Base-by-base conservation (phyloP, 495 filamentous ascomycete species). In the Patellaria atrata region DNA sequence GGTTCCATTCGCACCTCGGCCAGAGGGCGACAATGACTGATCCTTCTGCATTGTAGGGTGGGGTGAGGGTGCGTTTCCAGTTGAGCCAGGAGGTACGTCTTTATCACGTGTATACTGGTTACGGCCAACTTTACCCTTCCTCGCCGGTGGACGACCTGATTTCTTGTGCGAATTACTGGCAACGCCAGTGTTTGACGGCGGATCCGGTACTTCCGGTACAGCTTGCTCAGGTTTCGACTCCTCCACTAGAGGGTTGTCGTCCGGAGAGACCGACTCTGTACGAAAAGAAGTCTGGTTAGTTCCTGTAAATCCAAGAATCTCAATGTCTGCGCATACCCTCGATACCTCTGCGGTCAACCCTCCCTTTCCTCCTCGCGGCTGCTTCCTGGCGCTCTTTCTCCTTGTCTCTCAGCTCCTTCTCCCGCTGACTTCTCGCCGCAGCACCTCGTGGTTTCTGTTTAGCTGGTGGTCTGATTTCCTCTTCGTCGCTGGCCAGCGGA, bases 61-160 rank as follows among this genome's bases (percentile, higher is more conserved):
- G 33, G 52, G 29, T 54, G 53, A 33, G 15, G 54, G 68, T 33
- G 75, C 71, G 35, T 72, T 70, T 75, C 70, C 18, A 28, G 23
- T 12, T 17, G 26, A 13, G 6, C 25, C 33, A 0, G 43, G 43
- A 7, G 40, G 43, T 14, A 57, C 53, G 42, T 82, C 77, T 16
- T 71, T 65, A 44, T 89, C 82, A 52, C 73, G 72, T 0, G 79
- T 89, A 46, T 89, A 85, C 57, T 91, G 85, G 42, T 91, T 91
- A 36, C 82, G 75, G 10, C 84, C 85, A 24, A 79, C 59, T 55
- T 83, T 70, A 17, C 73, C 71, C 50, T 69, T 60, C 35, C 75
- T 60, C 18, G 71, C 66, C 22, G 75, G 71, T 14, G 77, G 70
- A 23, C 76, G 62, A 16, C 76, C 68, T 12, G 71, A 75, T 49